Conservation (phyloP, 73 alveolate genomes). For the Tetrahymena elliotti region DNA sequence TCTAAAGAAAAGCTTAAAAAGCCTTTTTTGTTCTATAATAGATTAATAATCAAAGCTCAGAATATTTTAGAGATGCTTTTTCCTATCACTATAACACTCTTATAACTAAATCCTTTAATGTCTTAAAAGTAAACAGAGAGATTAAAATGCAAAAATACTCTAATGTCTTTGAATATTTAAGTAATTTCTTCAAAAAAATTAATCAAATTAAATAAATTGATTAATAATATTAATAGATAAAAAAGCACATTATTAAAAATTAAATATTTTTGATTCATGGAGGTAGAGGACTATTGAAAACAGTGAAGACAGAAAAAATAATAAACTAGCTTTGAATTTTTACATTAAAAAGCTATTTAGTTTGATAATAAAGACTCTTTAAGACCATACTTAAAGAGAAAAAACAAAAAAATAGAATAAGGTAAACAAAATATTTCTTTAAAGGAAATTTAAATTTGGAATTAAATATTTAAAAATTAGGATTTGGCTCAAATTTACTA, state of each 20-base stretch:
- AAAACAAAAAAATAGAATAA: not conserved
- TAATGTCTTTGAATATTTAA: not conserved
- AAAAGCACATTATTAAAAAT: not conserved
- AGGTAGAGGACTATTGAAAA: not conserved
- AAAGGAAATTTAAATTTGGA: not conserved
- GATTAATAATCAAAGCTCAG: not conserved
- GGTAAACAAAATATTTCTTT: not conserved
- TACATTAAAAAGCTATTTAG: not conserved
- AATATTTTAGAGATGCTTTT: not conserved
- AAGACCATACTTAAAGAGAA: not conserved
- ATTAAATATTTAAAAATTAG: not conserved
- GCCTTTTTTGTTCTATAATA: not conserved
- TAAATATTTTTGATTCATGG: not conserved
- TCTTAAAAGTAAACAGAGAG: not conserved
- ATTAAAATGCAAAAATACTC: not conserved
- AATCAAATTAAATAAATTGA: not conserved
- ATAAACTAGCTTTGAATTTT: not conserved
- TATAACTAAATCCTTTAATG: not conserved
- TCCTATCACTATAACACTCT: not conserved
- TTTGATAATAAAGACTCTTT: not conserved
- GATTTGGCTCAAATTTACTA: not conserved
- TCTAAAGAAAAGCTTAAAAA: not conserved
- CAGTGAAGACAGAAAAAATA: not conserved
- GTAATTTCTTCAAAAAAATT: not conserved
- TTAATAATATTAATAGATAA: not conserved